These are phyloP conservation scores for Eucalyptus albens DNA, from an alignment of 345 rosid species.

Conservation along the genomic window DNA sequence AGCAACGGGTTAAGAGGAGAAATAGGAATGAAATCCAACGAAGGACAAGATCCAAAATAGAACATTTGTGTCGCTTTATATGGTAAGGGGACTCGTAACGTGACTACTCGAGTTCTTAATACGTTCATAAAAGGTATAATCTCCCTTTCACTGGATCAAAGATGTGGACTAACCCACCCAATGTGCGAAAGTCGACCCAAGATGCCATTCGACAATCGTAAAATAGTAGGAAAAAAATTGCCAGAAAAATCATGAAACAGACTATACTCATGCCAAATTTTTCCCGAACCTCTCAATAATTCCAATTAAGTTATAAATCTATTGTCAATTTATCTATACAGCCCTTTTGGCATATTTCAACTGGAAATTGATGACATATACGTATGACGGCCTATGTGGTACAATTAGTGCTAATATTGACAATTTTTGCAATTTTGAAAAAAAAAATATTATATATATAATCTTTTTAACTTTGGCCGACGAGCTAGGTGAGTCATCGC, in stretches of 20 bases:
- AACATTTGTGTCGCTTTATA: not conserved
- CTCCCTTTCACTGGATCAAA: not conserved
- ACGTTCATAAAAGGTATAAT: not conserved
- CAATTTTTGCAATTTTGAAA: no score
- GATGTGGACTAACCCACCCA: not conserved
- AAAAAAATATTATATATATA: no score
- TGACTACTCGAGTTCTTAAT: not conserved
- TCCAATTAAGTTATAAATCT: not conserved
- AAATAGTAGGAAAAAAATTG: not conserved
- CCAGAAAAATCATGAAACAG: no score
- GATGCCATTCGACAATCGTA: not conserved
- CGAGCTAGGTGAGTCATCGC: no score
- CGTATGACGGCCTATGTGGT: not conserved
- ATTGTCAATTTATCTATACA: no score
- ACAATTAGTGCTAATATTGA: no score
- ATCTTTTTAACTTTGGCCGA: no score
- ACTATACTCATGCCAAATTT: not conserved
- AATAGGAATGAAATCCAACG: not conserved
- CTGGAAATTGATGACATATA: not conserved
- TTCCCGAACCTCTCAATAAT: not conserved
- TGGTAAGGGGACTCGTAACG: not conserved
- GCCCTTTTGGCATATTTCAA: not conserved
- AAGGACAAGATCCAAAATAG: not conserved
- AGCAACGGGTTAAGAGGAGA: not conserved
- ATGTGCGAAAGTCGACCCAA: not conserved